A percentile compares a stretch with the other conserved stretches of the same genome.
Conservation (phyloP, 257 asterid genomes). For the Verbascum thapsus region DNA sequence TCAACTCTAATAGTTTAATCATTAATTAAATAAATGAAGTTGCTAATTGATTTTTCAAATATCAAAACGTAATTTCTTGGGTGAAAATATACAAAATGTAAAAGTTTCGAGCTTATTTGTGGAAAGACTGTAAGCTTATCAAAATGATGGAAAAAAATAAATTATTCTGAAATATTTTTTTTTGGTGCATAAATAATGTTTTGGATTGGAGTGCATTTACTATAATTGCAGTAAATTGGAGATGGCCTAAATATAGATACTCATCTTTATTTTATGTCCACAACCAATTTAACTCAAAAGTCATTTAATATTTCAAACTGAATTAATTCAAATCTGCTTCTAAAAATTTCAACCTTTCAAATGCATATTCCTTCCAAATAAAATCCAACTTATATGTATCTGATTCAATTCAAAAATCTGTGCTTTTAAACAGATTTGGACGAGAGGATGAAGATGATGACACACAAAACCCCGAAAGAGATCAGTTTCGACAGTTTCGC, state of each 20-base stretch:
- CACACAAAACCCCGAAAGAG: conserved; percentile 41
- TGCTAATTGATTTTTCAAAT: no score
- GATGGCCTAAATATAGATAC: conserved; percentile 4
- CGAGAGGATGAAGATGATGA: conserved; percentile 70
- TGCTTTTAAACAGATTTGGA: conserved; percentile 63
- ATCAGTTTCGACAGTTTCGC: conserved; percentile 67
- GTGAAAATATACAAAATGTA: no score
- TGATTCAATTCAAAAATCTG: conserved; percentile 3
- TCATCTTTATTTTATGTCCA: conserved; percentile 28
- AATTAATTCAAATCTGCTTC: conserved; percentile 1
- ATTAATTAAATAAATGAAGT: no score
- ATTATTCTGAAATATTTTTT: no score
- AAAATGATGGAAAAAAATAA: no score
- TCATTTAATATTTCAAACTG: conserved; percentile 33
- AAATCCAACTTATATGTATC: conserved; percentile 12
- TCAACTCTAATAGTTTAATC: no score
- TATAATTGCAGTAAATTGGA: no score
- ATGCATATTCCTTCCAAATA: conserved; percentile 10
- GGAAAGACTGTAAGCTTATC: no score
- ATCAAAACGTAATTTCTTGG: no score
- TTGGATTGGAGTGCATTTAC: no score
- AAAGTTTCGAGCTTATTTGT: no score
- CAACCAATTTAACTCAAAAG: conserved; percentile 1
- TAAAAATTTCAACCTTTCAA: conserved; percentile 19
- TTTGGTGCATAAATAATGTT: no score